Evolutionary conservation across 768 basidiomycete genomes (phyloP), one percentile per base, ranked within the genome.

Genomic region (Chlorophyllum brunneum): DNA sequence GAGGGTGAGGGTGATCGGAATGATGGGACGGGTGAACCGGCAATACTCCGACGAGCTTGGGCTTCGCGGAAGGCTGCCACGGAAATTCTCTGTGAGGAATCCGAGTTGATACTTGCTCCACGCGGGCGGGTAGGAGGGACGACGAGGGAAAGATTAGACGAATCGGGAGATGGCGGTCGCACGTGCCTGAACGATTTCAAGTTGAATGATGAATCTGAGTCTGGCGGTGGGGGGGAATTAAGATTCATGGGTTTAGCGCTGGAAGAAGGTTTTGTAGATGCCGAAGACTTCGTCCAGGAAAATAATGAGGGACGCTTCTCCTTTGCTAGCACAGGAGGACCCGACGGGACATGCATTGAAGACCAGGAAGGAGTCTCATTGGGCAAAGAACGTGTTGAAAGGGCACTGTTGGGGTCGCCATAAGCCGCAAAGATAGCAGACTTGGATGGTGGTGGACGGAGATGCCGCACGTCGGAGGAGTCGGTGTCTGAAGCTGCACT

Each of bases 21-120:
- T 30, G 72, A 79, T 26, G 83, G 78, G 0, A 67, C 73, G 8
- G 86, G 86, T 0, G 85, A 86, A 47, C 77, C 79, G 10, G 84
- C 74, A 23, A 73, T 65, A 57, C 82, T 83, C 42, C 83, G 74
- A 36, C 86, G 71, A 3, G 86, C 84, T 51, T 88, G 85, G 16
- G 79, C 86, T 70, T 90, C 88, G 48, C 85, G 80, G 63, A 91
- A 91, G 2, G 88, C 88, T 2, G 86, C 88, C 27, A 91, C 83
- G 6, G 86, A 86, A 22, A 91, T 90, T 48, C 86, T 79, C 56
- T 88, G 87, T 1, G 83, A 82, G 4, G 81, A 72, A 34, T 87
- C 84, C 2, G 85, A 85, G 15, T 78, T 76, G 55, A 73, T 59
- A 64, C 85, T 85, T 38, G 72, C 69, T 18, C 75, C 80, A 58